Conservation (phyloP, 2,329 filamentous ascomycete species). For the Cladosporium austrohemisphaericum region DNA sequence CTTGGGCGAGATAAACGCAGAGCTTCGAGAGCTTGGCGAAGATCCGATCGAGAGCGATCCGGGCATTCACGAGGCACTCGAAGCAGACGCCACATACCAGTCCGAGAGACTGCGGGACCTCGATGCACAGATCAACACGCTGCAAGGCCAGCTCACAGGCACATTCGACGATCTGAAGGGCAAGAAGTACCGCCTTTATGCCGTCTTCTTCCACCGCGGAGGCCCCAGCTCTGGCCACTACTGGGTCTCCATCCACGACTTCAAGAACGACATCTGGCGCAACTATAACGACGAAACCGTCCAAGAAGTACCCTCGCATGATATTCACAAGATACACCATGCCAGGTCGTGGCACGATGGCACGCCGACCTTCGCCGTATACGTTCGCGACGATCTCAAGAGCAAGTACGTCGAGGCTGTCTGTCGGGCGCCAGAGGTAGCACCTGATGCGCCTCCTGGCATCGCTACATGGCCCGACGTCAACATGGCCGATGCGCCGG, state of each 20-base stretch:
- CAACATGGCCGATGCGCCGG: constrained; percentile 2
- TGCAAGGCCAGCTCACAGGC: constrained; percentile 48
- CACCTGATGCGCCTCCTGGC: background rate
- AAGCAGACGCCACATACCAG: constrained; percentile 43
- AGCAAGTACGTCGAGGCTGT: constrained; percentile 52
- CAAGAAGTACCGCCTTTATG: constrained; percentile 77
- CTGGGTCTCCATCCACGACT: constrained; percentile 95
- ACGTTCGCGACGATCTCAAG: constrained; percentile 67
- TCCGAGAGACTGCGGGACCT: constrained; percentile 44
- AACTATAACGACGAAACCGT: constrained; percentile 91
- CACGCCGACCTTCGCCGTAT: constrained; percentile 80
- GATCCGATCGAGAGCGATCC: constrained; percentile 44
- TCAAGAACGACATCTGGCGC: constrained; percentile 75
- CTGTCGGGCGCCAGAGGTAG: constrained; percentile 29
- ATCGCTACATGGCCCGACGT: constrained; percentile 1
- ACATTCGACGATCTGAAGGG: constrained; percentile 63
- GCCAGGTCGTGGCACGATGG: constrained; percentile 60
- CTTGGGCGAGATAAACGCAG: constrained; percentile 39
- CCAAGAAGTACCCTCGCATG: constrained; percentile 51
- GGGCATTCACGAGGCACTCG: constrained; percentile 40
- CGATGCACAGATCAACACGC: constrained; percentile 40
- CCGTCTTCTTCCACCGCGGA: constrained; percentile 87
- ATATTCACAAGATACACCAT: constrained; percentile 62
- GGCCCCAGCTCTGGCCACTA: constrained; percentile 70
- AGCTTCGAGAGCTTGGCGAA: constrained; percentile 29